Evolutionary conservation across 495 filamentous ascomycete species (phyloP), one percentile per base, ranked within the genome.

Genomic region (Evansstolkia leycettana): DNA sequence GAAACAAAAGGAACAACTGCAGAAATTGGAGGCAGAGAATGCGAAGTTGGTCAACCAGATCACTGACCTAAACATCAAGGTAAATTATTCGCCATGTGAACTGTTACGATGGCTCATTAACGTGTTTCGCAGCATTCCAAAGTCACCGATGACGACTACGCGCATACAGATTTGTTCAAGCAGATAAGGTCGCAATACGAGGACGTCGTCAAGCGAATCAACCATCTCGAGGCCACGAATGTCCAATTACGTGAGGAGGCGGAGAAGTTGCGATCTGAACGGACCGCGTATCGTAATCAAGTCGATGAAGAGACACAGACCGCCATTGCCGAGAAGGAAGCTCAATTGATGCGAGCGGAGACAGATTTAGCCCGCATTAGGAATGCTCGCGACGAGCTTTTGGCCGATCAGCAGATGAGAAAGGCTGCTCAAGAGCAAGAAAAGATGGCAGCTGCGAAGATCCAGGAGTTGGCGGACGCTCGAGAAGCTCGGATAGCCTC

Each of bases 91-190:
- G 20, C 9, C 20, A 23, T 23, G 9, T 23, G 20, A 9, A 23
- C 9, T 9, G 9, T 5, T 23, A 5, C 9, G 20, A 4, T 4
- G 20, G 9, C 9, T 4, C 4, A 9, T 23, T 23, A 23, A 23
- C 20, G 20, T 23, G 9, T 23, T 23, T 23, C 9, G 20, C 20
- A 75, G 70, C 60, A 69, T 34, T 74, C 82, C 2, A 78, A 73
- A 37, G 64, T 90, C 26, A 79, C 82, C 1, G 89, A 98, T 47
- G 90, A 98, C 35, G 90, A 98, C 47, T 95, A 93, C 53, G 78
- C 84, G 28, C 73, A 82, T 34, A 94, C 85, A 24, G 84, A 95
- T 45, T 68, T 93, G 7, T 96, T 95, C 68, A 94, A 94, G 54
- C 72, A 78, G 40, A 70, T 95, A 39, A 92, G 85, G 58, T 74